A percentile compares a stretch with the other conserved stretches of the same genome.
These are phyloP conservation scores for Suillus weaverae DNA, from an alignment of 768 basidiomycete species.

Conservation along the genomic window DNA sequence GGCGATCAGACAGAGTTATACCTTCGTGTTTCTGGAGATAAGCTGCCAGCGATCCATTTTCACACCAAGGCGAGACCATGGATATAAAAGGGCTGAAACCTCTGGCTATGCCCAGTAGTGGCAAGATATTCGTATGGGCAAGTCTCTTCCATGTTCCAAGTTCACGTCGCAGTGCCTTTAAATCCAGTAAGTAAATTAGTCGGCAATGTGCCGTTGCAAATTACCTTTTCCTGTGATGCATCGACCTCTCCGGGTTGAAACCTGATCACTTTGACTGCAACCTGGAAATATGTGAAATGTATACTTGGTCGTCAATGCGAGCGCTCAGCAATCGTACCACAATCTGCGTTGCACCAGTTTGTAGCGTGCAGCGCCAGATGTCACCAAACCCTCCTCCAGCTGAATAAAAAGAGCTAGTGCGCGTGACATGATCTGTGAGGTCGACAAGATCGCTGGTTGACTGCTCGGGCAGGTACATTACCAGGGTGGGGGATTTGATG, in stretches of 20 bases:
- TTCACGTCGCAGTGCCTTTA: constrained; percentile 29
- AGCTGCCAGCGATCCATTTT: constrained; percentile 23
- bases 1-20: not conserved
- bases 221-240: not conserved
- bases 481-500: not conserved
- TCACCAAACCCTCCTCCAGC: constrained; percentile 6
- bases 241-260: not conserved
- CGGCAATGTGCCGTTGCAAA: not conserved
- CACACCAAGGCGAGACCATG: constrained; percentile 35
- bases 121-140: constrained; percentile 28
- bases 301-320: not conserved
- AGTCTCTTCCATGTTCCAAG: constrained; percentile 22
- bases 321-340: not conserved
- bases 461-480: not conserved
- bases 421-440: constrained; percentile 3
- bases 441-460: not conserved
- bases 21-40: constrained; percentile 18
- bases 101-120: constrained; percentile 29
- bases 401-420: not conserved
- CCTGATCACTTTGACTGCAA: constrained; percentile 8
- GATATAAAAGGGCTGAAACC: constrained; percentile 31
- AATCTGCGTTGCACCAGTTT: not conserved
- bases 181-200: not conserved
- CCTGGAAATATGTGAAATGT: constrained; percentile 2
- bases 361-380: constrained; percentile 1